Evolutionary conservation across 2,329 filamentous ascomycete species (phyloP).

Genomic region (Penicillium sclerotigenum): DNA sequence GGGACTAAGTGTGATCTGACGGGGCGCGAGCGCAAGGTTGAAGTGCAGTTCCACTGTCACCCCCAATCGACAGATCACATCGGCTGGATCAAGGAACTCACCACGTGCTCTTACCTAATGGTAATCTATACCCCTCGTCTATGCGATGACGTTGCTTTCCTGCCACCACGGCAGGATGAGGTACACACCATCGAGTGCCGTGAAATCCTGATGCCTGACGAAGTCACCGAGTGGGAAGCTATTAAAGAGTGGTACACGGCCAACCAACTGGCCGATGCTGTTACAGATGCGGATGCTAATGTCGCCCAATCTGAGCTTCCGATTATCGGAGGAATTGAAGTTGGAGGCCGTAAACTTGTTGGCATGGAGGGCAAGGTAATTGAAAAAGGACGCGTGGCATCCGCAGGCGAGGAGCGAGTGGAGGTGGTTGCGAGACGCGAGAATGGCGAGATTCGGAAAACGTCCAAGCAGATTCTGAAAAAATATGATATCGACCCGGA

Average conservation of each 20-base stretch:
- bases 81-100: conserved; percentile 88
- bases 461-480: conserved; percentile 66
- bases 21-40: conserved; percentile 73
- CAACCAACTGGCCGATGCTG: conserved; percentile 35
- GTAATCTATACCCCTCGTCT: conserved; percentile 84
- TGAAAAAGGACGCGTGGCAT: conserved; percentile 56
- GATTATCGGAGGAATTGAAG: conserved; percentile 56
- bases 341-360: conserved; percentile 57
- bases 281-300: conserved; percentile 10
- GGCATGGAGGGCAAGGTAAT: conserved; percentile 56
- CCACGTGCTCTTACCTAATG: conserved; percentile 90
- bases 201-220: conserved; percentile 62
- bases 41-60: conserved; percentile 76
- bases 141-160: conserved; percentile 82
- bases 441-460: conserved; percentile 58
- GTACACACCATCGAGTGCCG: conserved; percentile 75
- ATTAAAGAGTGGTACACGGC: conserved; percentile 34
- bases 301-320: conserved; percentile 29
- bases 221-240: conserved; percentile 48
- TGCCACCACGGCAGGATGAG: conserved; percentile 72
- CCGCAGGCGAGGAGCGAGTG: conserved; percentile 49
- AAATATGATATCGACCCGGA: conserved; percentile 64
- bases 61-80: conserved; percentile 74
- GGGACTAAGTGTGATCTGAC: conserved; percentile 87
- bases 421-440: conserved; percentile 54